phyloP scores from a whole-genome alignment of 176 grass and related monocot genomes.

The Triticum dicoccoides region DNA sequence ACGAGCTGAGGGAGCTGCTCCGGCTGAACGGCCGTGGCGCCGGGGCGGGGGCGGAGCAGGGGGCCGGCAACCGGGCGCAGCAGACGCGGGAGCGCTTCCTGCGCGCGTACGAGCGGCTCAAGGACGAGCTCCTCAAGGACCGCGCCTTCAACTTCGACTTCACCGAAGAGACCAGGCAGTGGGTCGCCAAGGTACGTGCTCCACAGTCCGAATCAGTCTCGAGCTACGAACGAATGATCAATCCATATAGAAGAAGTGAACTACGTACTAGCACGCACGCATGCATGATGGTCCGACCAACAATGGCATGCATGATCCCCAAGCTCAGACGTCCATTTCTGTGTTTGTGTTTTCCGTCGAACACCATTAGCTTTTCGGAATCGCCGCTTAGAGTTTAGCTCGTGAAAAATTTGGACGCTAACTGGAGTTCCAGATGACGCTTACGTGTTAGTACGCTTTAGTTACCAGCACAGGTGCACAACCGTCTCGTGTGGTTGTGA shows the following conservation, averaged over 20 bases:
- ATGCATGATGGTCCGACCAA: neutral
- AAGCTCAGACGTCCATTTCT: neutral
- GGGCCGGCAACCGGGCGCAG: neutral
- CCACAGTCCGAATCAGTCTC: too few species aligned
- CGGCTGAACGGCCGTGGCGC: neutral
- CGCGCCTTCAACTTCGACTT: conserved; percentile 48
- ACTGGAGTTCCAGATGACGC: too few species aligned
- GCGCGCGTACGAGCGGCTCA: conserved; percentile 54
- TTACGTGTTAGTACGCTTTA: too few species aligned
- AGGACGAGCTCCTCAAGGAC: conserved; percentile 45
- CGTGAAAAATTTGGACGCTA: too few species aligned
- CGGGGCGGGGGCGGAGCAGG: neutral
- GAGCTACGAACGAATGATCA: too few species aligned
- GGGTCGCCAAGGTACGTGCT: conserved; percentile 38
- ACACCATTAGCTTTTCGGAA: too few species aligned
- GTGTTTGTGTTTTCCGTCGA: neutral
- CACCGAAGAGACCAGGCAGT: conserved; percentile 38
- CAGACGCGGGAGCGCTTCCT: conserved; percentile 32
- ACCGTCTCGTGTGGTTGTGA: neutral
- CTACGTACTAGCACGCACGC: too few species aligned
- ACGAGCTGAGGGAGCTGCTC: conserved; percentile 33
- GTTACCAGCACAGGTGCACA: too few species aligned
- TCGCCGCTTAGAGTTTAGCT: too few species aligned
- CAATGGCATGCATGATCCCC: neutral
- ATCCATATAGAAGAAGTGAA: too few species aligned